Evolutionary conservation across 257 asterid genomes (phyloP).

Genomic region (Solanum acaule): DNA sequence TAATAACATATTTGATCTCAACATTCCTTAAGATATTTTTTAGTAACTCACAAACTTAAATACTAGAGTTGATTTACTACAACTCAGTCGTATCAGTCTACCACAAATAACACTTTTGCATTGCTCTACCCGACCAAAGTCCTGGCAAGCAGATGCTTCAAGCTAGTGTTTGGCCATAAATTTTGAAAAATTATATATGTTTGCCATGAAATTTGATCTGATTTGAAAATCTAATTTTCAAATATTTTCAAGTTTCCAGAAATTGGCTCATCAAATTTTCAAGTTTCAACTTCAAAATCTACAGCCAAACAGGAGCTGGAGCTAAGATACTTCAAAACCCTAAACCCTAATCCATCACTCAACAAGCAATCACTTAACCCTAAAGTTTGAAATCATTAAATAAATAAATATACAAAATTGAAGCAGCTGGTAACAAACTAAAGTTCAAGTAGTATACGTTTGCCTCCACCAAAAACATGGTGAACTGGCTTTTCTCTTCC

Average conservation of each 20-base stretch:
- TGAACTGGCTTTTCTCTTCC: conserved; percentile 67
- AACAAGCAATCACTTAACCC: not conserved
- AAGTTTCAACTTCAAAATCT: not conserved
- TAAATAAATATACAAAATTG: not conserved
- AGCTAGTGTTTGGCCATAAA: not conserved
- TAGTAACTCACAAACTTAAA: not conserved
- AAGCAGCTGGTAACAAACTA: not conserved
- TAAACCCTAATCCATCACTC: not conserved
- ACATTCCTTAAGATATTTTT: not conserved
- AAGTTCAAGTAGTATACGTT: conserved; percentile 27
- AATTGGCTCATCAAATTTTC: too few relatives aligned
- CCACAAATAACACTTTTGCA: not conserved
- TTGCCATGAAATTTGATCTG: not conserved
- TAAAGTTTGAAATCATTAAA: not conserved
- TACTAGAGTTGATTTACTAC: not conserved
- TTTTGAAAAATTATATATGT: too few relatives aligned
- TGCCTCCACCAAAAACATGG: conserved; percentile 73
- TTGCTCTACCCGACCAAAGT: not conserved
- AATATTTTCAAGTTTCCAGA: too few relatives aligned
- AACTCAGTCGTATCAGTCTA: not conserved
- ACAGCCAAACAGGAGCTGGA: not conserved
- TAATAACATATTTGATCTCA: not conserved
- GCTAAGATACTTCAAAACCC: not conserved
- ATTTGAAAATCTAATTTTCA: too few relatives aligned
- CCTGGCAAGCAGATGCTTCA: not conserved